Percentiles rank a stretch among this genome's conserved stretches.
These are phyloP conservation scores for Blastomyces emzantsi DNA, from an alignment of 2,329 filamentous ascomycete species.

Conservation along the genomic window DNA sequence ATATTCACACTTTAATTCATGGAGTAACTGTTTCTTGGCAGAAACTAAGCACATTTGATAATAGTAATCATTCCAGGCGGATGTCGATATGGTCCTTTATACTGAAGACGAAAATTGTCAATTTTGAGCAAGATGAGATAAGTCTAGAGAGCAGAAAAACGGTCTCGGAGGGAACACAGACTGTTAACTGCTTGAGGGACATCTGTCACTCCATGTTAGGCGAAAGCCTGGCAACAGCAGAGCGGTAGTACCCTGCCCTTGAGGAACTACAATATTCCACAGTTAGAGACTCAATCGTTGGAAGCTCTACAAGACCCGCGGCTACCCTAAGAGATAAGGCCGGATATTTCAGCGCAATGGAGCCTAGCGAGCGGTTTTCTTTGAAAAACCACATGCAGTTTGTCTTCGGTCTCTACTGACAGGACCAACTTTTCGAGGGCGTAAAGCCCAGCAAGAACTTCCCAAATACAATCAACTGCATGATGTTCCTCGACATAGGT, in stretches of 20 bases:
- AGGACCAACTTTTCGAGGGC: not conserved
- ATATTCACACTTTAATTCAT: not conserved
- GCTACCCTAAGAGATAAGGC: not conserved
- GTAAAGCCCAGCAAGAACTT: not conserved
- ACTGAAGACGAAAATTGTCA: not conserved
- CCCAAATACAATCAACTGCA: not conserved
- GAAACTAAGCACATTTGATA: not conserved
- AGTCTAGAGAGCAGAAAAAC: not conserved
- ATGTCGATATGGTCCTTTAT: not conserved
- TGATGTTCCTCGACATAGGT: not conserved
- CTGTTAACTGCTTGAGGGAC: not conserved
- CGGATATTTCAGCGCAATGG: not conserved
- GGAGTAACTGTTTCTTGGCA: not conserved
- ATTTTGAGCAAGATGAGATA: not conserved
- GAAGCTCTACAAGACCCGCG: not conserved
- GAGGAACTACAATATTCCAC: not conserved
- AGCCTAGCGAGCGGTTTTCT: not conserved
- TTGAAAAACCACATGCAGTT: not conserved
- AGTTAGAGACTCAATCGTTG: not conserved
- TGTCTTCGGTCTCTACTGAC: not conserved
- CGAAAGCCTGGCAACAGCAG: not conserved
- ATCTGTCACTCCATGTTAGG: not conserved
- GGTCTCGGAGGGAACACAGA: not conserved
- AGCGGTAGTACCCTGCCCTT: not conserved
- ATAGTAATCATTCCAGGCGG: not conserved